Evolutionary conservation across 169 alveolate genomes (phyloP), one percentile per base, ranked within the genome.

Genomic region (Cryptosporidium parvum): DNA sequence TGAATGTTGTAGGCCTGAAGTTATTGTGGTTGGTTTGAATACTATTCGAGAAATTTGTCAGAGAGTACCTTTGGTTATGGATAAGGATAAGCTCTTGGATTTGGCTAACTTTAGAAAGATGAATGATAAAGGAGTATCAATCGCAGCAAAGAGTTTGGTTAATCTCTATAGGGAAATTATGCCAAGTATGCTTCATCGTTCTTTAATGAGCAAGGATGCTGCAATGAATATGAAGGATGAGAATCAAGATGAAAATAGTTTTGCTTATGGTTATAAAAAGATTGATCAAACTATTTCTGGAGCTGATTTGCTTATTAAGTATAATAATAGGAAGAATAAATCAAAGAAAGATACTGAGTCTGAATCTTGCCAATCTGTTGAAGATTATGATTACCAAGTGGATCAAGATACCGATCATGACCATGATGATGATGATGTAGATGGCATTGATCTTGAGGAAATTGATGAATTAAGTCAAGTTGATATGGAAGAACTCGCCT

Each of bases 101-200:
- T 61, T 96, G 37, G 87, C 89, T 14, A 93, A 93, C 39, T 96
- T 95, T 89, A 94, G 94, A 52, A 85, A 85, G 18, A 93, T 93
- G 91, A 94, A 93, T 70, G 95, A 96, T 69, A 94, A 95, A 62
- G 93, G 97, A 26, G 97, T 96, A 1, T 86, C 96, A 23, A 93
- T 92, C 69, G 97, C 98, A 42, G 96, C 97, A 8, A 93, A 93
- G 69, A 80, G 96, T 16, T 92, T 96, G 21, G 91, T 96, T 4
- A 96, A 96, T 75, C 84, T 95, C 33, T 96, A 92, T 86, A 93
- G 96, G 72, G 97, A 95, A 67, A 84, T 93, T 23, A 93, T 92
- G 56, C 97, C 97, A 23, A 92, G 87, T 33, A 26, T 95, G 70
- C 91, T 95, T 7, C 95, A 93, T 59, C 94, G 95, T 72, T 93